Evolutionary conservation across 305 asterid genomes (phyloP).

Genomic region (Fraxinus sp.): DNA sequence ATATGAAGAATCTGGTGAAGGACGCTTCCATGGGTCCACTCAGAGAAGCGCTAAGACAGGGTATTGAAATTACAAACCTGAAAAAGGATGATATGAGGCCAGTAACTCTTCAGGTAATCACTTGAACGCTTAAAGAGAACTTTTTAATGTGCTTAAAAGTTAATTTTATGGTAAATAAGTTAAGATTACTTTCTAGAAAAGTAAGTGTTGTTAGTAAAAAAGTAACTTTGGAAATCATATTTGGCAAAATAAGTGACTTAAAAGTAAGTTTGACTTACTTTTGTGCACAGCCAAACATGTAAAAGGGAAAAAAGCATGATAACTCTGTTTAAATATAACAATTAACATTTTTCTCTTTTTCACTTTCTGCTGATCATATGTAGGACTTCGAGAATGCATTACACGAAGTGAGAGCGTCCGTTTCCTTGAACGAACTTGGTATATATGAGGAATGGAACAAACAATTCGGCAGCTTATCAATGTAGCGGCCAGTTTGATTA

Average conservation of each 20-base stretch:
- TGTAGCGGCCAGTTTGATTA: slow-evolving; percentile 37
- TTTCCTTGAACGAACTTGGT: slow-evolving; percentile 75
- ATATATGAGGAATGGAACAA: slow-evolving; percentile 86
- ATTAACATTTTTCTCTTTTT: background rate
- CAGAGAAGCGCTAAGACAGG: slow-evolving; percentile 85
- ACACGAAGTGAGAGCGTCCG: slow-evolving; percentile 95
- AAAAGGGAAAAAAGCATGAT: background rate
- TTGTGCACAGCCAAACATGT: background rate
- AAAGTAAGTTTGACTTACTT: background rate
- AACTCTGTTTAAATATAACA: background rate
- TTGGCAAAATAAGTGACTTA: background rate
- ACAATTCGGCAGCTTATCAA: slow-evolving; percentile 85
- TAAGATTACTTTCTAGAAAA: background rate
- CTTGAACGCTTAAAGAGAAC: background rate
- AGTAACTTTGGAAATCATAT: background rate
- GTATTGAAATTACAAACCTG: slow-evolving; percentile 75
- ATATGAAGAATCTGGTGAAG: slow-evolving; percentile 96
- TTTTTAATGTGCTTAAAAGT: background rate
- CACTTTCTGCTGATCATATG: slow-evolving; percentile 16
- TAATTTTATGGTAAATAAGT: background rate
- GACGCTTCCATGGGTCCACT: slow-evolving; percentile 99
- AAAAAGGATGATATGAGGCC: slow-evolving; percentile 88
- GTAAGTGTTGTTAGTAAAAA: background rate
- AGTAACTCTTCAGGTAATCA: slow-evolving; percentile 66
- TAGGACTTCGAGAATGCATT: slow-evolving; percentile 88